These are phyloP conservation scores for Cryptococcus sp. DNA, from an alignment of 1,284 basidiomycete genomes.

Conservation along the genomic window DNA sequence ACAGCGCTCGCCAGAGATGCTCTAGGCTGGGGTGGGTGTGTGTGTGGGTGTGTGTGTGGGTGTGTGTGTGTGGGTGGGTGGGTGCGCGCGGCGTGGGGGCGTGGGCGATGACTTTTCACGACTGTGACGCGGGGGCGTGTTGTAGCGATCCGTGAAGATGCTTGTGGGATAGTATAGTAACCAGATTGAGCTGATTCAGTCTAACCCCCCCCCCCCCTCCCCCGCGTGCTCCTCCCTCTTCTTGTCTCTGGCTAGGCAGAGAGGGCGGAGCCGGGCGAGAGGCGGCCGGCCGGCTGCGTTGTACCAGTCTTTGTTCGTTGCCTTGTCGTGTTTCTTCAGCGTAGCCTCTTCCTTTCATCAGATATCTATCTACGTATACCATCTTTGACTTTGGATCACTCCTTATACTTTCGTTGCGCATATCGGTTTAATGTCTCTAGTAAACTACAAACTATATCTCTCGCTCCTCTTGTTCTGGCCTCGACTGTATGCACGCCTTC, in stretches of 20 bases:
- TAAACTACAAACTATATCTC: too few species aligned
- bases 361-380: background rate
- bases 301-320: conserved; percentile 4
- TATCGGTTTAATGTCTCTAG: too few species aligned
- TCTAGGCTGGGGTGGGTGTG: background rate
- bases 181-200: background rate
- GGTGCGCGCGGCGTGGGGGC: too few species aligned
- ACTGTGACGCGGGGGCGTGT: background rate
- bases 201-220: background rate
- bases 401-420: too few species aligned
- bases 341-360: background rate
- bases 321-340: background rate
- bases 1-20: conserved; percentile 10
- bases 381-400: background rate
- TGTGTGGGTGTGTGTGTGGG: background rate
- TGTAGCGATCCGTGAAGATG: background rate
- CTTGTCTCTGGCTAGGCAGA: conserved; percentile 53
- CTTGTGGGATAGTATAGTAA: background rate
- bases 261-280: background rate
- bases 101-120: too few species aligned
- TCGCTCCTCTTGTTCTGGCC: too few species aligned
- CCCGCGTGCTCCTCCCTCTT: conserved; percentile 50
- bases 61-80: too few species aligned
- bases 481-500: too few species aligned
- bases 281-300: conserved; percentile 2